These are phyloP conservation scores for Pyricularia sp. DNA, from an alignment of 2,329 filamentous ascomycete species.

Conservation along the genomic window DNA sequence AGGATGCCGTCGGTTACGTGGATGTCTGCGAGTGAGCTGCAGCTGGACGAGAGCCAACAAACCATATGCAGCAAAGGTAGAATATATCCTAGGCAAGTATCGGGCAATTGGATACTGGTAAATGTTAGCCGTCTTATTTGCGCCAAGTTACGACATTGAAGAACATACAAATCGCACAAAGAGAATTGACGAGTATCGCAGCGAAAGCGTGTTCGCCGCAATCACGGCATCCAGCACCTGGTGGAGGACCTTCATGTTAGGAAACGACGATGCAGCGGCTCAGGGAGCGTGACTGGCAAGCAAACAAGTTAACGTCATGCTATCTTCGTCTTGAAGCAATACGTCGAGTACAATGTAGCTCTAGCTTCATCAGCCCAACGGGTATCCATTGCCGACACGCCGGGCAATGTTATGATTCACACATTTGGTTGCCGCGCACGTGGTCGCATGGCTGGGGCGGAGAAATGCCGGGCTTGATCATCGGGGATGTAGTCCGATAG, in stretches of 20 bases:
- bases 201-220: conserved; percentile 5
- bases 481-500: neutral
- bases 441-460: neutral
- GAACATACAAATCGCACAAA: conserved; percentile 7
- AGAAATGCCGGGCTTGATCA: neutral
- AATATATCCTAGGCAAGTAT: neutral
- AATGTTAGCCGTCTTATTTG: neutral
- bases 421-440: neutral
- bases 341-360: neutral
- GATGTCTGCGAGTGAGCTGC: neutral
- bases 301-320: neutral
- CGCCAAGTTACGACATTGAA: neutral
- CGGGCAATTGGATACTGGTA: neutral
- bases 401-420: neutral
- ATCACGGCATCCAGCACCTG: conserved; percentile 6
- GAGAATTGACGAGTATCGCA: conserved; percentile 3
- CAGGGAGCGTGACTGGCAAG: neutral
- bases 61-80: neutral
- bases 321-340: neutral
- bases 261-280: neutral
- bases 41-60: neutral
- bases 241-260: neutral
- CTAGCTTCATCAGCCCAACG: neutral
- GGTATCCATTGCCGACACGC: neutral
- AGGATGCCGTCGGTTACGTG: neutral